Base-by-base conservation (phyloP, 2,329 filamentous ascomycete genomes). In the Hymenoscyphus infarciens region DNA sequence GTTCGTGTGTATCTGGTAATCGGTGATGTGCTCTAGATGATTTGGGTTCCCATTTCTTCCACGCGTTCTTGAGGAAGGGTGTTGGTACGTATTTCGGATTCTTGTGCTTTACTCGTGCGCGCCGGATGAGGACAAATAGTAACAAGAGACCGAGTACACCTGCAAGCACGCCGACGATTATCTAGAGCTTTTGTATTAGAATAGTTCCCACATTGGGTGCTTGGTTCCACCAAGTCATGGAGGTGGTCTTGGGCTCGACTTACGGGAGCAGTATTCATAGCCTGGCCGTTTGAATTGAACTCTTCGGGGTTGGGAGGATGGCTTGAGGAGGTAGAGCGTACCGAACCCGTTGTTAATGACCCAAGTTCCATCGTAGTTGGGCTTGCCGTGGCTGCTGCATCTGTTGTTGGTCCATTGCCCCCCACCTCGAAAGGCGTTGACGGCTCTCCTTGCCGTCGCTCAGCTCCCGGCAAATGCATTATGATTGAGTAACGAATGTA, bases 51-150 rank as follows among this genome's bases (percentile, higher is more conserved):
- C 82, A 84, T 65, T 76, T 75, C 61, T 75, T 75, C 83, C 83
- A 85, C 71, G 77, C 75, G 19, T 75, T 75, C 70, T 83, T 84
- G 35, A 85, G 69, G 61, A 74, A 80, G 29, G 76, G 74, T 0
- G 80, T 81, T 4, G 83, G 81, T 25, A 84, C 75, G 62, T 80
- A 81, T 72, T 77, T 83, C 2, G 82, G 81, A 31, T 80, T 75
- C 61, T 74, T 77, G 64, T 82, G 74, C 57, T 74, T 74, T 60
- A 74, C 71, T 38, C 80, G 79, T 45, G 80, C 72, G 56, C 72
- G 71, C n/a, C 80, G 79, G 19, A 72, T 59, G 22, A 68, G 8
- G 25, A 66, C 65, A 52, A 67, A 64, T 10, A 61, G 60, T 31
- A 69, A 56, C 15, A 70, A 19, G 11, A 72, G 38, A 16, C 33